These are phyloP conservation scores for Bruguiera hainesii DNA, from an alignment of 441 rosid species.

Conservation along the genomic window DNA sequence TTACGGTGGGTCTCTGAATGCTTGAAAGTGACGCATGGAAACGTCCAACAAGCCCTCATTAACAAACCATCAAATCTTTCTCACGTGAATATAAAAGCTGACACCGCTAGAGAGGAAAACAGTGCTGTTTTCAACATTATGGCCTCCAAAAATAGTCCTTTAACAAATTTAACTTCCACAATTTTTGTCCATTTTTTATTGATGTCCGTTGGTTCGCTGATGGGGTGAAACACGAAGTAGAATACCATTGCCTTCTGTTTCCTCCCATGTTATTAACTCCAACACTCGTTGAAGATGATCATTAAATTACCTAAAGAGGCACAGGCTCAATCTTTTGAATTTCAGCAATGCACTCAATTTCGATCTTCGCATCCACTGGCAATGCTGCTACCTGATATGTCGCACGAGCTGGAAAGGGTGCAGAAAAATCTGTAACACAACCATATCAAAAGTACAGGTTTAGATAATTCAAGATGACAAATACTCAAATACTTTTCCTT, in stretches of 20 bases:
- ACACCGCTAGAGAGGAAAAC: too few relatives aligned
- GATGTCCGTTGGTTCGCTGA: too few relatives aligned
- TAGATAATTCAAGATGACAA: not conserved
- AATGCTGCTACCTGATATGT: constrained; percentile 93
- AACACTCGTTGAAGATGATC: not conserved
- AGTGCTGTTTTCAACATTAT: too few relatives aligned
- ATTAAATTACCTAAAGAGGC: not conserved
- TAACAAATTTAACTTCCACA: too few relatives aligned
- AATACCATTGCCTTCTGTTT: not conserved
- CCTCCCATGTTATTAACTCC: constrained; percentile 9
- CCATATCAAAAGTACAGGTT: not conserved
- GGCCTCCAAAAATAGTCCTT: too few relatives aligned
- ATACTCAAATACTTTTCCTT: not conserved
- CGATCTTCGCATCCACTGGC: constrained; percentile 81
- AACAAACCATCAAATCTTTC: too few relatives aligned
- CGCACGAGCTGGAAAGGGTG: constrained; percentile 83
- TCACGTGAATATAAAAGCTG: too few relatives aligned
- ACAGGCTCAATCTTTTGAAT: constrained; percentile 15
- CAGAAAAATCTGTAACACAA: constrained; percentile 67
- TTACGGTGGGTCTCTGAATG: too few relatives aligned
- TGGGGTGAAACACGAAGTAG: too few relatives aligned
- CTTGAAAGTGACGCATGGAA: too few relatives aligned
- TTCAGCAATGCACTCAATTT: constrained; percentile 89
- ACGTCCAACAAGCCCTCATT: too few relatives aligned
- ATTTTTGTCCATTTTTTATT: too few relatives aligned